phyloP scores from a whole-genome alignment of 129 eudicot genomes.

The Pittosporum tobira region DNA sequence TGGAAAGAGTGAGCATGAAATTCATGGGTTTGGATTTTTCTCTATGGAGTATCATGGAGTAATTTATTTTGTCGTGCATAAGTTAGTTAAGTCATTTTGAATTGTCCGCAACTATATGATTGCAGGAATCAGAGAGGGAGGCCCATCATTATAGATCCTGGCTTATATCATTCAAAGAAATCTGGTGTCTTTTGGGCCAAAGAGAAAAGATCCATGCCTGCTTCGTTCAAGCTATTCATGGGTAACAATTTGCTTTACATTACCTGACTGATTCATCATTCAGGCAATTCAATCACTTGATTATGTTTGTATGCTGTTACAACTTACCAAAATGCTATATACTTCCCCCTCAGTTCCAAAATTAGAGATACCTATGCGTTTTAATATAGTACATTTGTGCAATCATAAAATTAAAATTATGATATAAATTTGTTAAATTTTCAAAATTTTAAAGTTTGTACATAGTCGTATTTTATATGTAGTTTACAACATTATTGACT shows the following conservation, averaged over 20 bases:
- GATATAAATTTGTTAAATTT: too few relatives aligned
- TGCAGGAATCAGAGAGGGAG: constrained; percentile 75
- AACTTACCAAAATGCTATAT: not conserved
- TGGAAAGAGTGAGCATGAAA: constrained; percentile 85
- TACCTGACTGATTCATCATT: not conserved
- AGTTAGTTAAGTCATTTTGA: not conserved
- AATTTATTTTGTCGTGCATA: not conserved
- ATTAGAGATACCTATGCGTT: too few relatives aligned
- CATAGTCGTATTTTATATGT: too few relatives aligned
- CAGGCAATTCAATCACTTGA: not conserved
- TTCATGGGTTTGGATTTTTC: constrained; percentile 10
- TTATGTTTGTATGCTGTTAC: not conserved
- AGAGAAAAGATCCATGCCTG: constrained; percentile 93
- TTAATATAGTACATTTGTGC: too few relatives aligned
- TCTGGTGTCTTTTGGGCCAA: constrained; percentile 95
- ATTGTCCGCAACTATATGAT: not conserved
- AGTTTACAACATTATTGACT: too few relatives aligned
- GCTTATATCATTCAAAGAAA: constrained; percentile 79
- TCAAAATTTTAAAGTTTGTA: too few relatives aligned
- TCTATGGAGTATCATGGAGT: not conserved
- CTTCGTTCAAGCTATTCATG: constrained; percentile 79
- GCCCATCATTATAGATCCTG: constrained; percentile 91
- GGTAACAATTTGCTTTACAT: constrained; percentile 28
- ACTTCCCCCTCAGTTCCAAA: too few relatives aligned
- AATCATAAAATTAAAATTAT: too few relatives aligned